Conservation (phyloP, 2,329 filamentous ascomycete genomes). For the Drechslerella coelobrocha region DNA sequence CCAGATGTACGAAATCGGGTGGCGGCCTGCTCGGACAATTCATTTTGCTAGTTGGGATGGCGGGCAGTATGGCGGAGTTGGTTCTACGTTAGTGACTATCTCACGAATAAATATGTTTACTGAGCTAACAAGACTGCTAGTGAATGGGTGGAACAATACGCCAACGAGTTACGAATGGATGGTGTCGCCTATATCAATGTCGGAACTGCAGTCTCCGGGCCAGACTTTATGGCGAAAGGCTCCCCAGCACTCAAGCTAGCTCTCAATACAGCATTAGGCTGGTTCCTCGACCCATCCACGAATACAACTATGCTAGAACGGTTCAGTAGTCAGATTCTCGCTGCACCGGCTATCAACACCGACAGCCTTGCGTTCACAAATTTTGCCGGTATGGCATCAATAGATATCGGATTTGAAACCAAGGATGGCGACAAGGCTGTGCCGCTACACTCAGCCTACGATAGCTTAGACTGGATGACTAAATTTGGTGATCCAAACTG, state of each 20-base stretch:
- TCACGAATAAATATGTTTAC: background rate
- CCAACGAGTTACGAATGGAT: conserved; percentile 73
- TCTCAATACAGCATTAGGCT: conserved; percentile 74
- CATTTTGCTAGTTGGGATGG: conserved; percentile 98
- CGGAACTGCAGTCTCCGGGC: conserved; percentile 78
- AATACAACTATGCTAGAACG: conserved; percentile 76
- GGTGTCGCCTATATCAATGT: conserved; percentile 91
- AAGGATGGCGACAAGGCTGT: conserved; percentile 65
- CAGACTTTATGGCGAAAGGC: conserved; percentile 76
- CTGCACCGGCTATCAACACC: conserved; percentile 59
- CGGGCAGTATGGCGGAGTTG: conserved; percentile 89
- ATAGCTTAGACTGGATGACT: conserved; percentile 86
- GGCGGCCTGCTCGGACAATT: conserved; percentile 91
- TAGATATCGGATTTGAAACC: conserved; percentile 77
- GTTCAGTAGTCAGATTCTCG: conserved; percentile 72
- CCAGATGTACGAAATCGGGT: conserved; percentile 75
- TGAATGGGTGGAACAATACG: conserved; percentile 87
- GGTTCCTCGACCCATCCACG: conserved; percentile 73
- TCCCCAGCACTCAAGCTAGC: conserved; percentile 79
- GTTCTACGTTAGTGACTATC: conserved; percentile 68
- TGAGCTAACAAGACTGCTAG: conserved; percentile 41
- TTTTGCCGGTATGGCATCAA: conserved; percentile 83
- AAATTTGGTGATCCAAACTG: conserved; percentile 78
- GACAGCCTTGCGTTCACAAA: conserved; percentile 79
- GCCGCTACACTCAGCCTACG: conserved; percentile 84